These are phyloP conservation scores for Paracorniculantispora psalliotae DNA, from an alignment of 2,329 filamentous ascomycete species.

Conservation along the genomic window DNA sequence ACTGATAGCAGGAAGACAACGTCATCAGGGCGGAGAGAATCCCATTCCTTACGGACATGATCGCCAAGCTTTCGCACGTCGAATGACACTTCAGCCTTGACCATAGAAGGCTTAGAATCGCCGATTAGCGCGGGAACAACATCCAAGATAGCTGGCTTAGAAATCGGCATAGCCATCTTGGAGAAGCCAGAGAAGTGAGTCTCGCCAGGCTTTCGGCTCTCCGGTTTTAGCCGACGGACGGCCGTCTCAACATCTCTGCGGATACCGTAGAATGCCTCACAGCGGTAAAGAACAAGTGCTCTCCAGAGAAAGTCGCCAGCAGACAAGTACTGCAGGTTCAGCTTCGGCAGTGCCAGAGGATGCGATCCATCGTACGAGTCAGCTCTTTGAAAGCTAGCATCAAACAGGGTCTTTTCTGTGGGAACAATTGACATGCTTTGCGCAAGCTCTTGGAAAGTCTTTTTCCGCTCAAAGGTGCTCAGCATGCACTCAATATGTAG, in stretches of 20 bases:
- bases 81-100: slow-evolving; percentile 79
- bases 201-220: slow-evolving; percentile 57
- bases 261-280: slow-evolving; percentile 90
- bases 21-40: slow-evolving; percentile 78
- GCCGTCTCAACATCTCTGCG: slow-evolving; percentile 84
- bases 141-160: slow-evolving; percentile 81
- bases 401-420: slow-evolving; percentile 77
- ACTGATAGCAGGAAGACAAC: slow-evolving; percentile 83
- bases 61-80: slow-evolving; percentile 78
- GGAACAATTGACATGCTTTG: slow-evolving; percentile 71
- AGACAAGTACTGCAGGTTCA: slow-evolving; percentile 93
- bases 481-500: slow-evolving; percentile 70
- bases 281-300: slow-evolving; percentile 81
- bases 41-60: slow-evolving; percentile 80
- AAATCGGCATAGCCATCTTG: slow-evolving; percentile 84
- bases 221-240: slow-evolving; percentile 72
- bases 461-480: slow-evolving; percentile 68
- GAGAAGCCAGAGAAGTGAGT: slow-evolving; percentile 78
- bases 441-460: slow-evolving; percentile 77
- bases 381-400: slow-evolving; percentile 70
- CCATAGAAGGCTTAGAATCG: slow-evolving; percentile 73
- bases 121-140: slow-evolving; percentile 79
- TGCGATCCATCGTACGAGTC: slow-evolving; percentile 83
- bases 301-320: slow-evolving; percentile 97
- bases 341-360: slow-evolving; percentile 84